phyloP scores from a whole-genome alignment of 371 early-diverging fungal genomes.

The Entomophthora muscae region DNA sequence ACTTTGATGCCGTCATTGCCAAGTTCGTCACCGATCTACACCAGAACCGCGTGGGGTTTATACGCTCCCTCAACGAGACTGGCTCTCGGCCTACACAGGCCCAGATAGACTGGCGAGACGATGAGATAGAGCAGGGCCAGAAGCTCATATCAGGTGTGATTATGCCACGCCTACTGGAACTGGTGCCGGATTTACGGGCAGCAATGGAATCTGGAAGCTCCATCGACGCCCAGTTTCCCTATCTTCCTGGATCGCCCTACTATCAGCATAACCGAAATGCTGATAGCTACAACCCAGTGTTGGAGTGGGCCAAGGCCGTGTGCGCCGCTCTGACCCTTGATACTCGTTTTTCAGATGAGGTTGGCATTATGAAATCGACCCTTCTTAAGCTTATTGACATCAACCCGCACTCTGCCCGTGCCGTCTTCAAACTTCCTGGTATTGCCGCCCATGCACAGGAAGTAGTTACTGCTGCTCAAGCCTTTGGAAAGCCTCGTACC shows the following conservation, averaged over 20 bases:
- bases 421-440: slow-evolving; percentile 30
- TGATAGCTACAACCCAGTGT: slow-evolving; percentile 22
- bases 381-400: slow-evolving; percentile 44
- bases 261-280: slow-evolving; percentile 12
- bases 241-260: slow-evolving; percentile 42
- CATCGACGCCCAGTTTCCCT: slow-evolving; percentile 27
- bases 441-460: neutral
- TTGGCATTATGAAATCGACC: slow-evolving; percentile 53
- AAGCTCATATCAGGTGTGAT: slow-evolving; percentile 24
- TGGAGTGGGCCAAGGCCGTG: slow-evolving; percentile 59
- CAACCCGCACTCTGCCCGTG: slow-evolving; percentile 59
- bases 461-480: neutral
- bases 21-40: slow-evolving; percentile 30
- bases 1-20: slow-evolving; percentile 36
- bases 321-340: slow-evolving; percentile 59
- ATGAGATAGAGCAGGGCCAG: slow-evolving; percentile 15
- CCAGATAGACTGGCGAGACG: neutral
- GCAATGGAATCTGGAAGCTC: neutral
- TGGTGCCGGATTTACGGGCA: slow-evolving; percentile 15
- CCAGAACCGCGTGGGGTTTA: slow-evolving; percentile 8
- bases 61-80: slow-evolving; percentile 1
- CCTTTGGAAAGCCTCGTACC: neutral
- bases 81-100: neutral
- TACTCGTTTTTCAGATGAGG: slow-evolving; percentile 29
- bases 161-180: slow-evolving; percentile 25